Percentiles rank a stretch among this genome's conserved stretches.
Conservation (phyloP, 441 rosid genomes). For the Adansonia gregorii region DNA sequence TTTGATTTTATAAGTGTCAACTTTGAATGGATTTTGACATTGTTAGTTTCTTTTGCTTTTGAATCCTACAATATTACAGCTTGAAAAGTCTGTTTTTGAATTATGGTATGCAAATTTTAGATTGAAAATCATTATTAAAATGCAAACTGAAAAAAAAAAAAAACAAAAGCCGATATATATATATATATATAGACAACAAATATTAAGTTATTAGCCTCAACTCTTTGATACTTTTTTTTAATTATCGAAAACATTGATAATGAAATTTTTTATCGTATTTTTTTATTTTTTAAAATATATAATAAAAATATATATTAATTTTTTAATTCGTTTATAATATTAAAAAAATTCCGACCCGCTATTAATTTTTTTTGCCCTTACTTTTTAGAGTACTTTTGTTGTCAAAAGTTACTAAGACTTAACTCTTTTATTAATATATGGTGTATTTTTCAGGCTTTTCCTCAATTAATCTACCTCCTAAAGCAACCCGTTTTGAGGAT, state of each 20-base stretch:
- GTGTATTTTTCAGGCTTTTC: not conserved
- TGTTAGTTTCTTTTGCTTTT: not conserved
- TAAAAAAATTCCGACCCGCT: no score
- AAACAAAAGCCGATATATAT: not conserved
- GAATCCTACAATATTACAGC: not conserved
- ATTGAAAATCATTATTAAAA: no score
- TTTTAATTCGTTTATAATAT: no score
- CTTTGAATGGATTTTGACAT: slow-evolving; percentile 7
- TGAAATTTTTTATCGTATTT: no score
- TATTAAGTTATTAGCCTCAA: not conserved
- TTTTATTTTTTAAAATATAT: no score
- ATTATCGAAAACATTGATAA: no score
- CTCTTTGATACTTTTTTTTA: not conserved
- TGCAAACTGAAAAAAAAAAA: no score
- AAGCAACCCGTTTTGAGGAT: not conserved
- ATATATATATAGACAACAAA: not conserved
- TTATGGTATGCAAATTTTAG: not conserved
- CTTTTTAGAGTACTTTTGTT: not conserved
- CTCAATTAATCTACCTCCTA: not conserved
- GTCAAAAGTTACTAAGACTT: not conserved
- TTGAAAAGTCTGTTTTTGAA: not conserved
- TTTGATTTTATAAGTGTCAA: not conserved
- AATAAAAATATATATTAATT: no score
- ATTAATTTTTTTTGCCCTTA: no score
- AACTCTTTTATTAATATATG: not conserved